Evolutionary conservation across 768 basidiomycete genomes (phyloP).

Genomic region (Auriculariales sp.): DNA sequence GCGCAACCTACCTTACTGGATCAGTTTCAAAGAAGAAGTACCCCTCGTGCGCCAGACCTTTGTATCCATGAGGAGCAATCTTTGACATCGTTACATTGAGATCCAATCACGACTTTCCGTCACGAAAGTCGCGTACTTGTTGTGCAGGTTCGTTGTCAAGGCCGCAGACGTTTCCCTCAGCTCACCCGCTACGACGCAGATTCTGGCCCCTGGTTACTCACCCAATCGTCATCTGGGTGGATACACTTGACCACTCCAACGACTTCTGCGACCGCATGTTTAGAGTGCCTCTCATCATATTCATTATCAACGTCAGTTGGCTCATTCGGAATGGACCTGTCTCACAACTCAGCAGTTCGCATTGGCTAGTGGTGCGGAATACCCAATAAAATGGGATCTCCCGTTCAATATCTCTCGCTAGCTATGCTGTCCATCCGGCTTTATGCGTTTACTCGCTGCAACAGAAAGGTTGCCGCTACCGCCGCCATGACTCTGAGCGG

Average conservation of each 20-base stretch:
- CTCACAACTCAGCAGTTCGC: not conserved
- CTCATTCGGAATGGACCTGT: not conserved
- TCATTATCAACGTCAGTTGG: not conserved
- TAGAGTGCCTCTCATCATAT: not conserved
- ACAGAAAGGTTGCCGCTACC: not conserved
- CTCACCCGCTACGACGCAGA: too few species aligned
- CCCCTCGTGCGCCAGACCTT: not conserved
- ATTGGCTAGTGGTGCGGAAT: not conserved
- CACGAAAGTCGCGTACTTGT: not conserved
- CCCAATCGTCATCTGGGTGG: not conserved
- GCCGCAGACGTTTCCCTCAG: too few species aligned
- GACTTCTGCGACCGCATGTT: not conserved
- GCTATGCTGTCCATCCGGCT: not conserved
- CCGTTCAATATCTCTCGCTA: not conserved
- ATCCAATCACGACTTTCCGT: not conserved
- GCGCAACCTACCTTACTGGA: not conserved
- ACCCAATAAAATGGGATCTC: not conserved
- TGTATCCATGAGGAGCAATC: not conserved
- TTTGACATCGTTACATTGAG: not conserved
- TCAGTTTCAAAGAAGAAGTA: not conserved
- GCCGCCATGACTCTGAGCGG: too few species aligned
- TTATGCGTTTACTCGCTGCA: not conserved
- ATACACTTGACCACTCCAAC: not conserved
- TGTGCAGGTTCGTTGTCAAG: too few species aligned
- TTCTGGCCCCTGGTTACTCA: not conserved